Percentiles rank a stretch among this genome's conserved stretches.
These are phyloP conservation scores for Begonia masoniana DNA, from an alignment of 306 rosid genomes.

Conservation along the genomic window DNA sequence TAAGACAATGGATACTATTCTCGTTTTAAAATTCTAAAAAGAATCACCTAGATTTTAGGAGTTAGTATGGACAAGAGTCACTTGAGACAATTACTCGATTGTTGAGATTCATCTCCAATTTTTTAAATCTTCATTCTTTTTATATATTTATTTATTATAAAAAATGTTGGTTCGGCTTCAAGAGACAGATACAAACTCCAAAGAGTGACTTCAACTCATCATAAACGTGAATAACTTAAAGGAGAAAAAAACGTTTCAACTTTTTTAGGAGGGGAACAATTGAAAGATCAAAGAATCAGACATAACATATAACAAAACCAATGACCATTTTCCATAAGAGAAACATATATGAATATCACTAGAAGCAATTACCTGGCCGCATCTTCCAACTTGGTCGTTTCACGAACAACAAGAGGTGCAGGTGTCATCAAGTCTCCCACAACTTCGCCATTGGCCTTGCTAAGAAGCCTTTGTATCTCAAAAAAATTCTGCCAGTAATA, in stretches of 20 bases:
- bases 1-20: neutral
- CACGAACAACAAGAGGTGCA: slow-evolving; percentile 76
- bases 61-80: too few species aligned
- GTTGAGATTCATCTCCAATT: neutral
- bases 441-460: slow-evolving; percentile 80
- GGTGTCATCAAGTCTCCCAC: slow-evolving; percentile 96
- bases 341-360: neutral
- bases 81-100: too few species aligned
- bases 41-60: neutral
- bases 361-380: slow-evolving; percentile 53
- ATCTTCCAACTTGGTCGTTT: slow-evolving; percentile 70
- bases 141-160: neutral
- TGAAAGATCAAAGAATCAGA: neutral
- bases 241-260: neutral
- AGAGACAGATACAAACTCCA: too few species aligned
- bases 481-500: slow-evolving; percentile 69
- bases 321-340: neutral
- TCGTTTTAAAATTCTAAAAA: neutral
- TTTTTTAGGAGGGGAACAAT: neutral
- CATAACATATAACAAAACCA: neutral
- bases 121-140: neutral
- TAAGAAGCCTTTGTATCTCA: slow-evolving; percentile 70
- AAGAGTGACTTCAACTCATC: too few species aligned
- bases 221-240: neutral
- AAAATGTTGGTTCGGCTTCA: too few species aligned